A percentile compares a stretch with the other conserved stretches of the same genome.
Conservation (phyloP, 768 basidiomycete genomes). For the Psilocybe subaeruginosa region DNA sequence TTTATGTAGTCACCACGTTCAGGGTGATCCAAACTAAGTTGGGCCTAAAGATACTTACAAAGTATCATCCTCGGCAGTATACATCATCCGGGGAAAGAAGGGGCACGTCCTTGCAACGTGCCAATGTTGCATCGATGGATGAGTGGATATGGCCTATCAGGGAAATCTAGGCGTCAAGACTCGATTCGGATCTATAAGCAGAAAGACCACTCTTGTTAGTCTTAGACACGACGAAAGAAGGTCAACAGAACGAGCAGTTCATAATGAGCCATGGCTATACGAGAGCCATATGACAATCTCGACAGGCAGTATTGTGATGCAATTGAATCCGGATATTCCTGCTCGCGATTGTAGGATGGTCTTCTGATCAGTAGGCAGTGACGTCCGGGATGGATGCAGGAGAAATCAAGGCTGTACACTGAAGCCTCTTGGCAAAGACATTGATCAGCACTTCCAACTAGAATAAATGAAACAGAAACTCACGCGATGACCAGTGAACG, state of each 20-base stretch:
- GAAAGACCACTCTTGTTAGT: neutral
- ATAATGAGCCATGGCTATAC: neutral
- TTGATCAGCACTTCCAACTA: neutral
- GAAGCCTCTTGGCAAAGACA: neutral
- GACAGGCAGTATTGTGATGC: neutral
- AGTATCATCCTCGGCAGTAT: neutral
- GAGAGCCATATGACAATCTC: neutral
- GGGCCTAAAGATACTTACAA: neutral
- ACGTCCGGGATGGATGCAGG: neutral
- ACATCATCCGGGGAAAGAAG: conserved; percentile 11
- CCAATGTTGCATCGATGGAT: conserved; percentile 5
- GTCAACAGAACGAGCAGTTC: neutral
- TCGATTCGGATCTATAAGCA: neutral
- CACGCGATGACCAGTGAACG: neutral
- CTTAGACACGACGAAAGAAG: neutral
- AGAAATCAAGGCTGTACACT: neutral
- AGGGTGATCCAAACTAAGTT: neutral
- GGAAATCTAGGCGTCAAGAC: neutral
- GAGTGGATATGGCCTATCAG: conserved; percentile 3
- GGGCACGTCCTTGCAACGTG: conserved; percentile 16
- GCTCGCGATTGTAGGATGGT: neutral
- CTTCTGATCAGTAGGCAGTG: neutral
- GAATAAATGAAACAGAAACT: neutral
- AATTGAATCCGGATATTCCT: neutral
- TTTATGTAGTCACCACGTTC: neutral